Percentiles rank a stretch among this genome's conserved stretches.
Conservation (phyloP, 768 basidiomycete species). For the Kwoniella bestiolae region DNA sequence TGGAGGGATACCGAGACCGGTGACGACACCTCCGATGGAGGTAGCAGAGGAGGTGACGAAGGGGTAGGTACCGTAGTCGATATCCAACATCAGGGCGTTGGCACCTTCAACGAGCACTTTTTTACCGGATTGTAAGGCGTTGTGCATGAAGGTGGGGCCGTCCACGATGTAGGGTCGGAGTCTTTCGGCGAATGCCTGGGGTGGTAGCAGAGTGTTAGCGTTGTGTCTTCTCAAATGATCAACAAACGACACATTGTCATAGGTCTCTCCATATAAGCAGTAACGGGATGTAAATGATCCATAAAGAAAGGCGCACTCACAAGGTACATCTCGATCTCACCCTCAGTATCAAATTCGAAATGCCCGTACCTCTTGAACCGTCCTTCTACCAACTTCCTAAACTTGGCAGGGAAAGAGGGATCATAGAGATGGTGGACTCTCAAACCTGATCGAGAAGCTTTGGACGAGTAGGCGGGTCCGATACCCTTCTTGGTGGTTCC, state of each 20-base stretch:
- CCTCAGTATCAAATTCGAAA: conserved; percentile 98
- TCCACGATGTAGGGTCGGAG: conserved; percentile 87
- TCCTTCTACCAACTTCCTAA: conserved; percentile 93
- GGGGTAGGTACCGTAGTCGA: conserved; percentile 98
- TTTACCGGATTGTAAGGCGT: conserved; percentile 75
- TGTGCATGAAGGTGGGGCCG: conserved; percentile 81
- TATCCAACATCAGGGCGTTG: conserved; percentile 96
- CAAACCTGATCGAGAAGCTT: conserved; percentile 93
- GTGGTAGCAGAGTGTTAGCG: background rate
- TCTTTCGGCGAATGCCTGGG: conserved; percentile 77
- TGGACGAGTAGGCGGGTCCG: conserved; percentile 96
- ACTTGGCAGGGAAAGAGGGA: conserved; percentile 82
- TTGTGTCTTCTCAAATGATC: too few relatives aligned
- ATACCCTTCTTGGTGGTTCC: conserved; percentile 98
- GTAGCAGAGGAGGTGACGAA: conserved; percentile 96
- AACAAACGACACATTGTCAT: too few relatives aligned
- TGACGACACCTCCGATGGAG: conserved; percentile 91
- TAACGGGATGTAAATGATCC: too few relatives aligned
- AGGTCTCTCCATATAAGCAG: too few relatives aligned
- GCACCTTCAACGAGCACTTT: conserved; percentile 92
- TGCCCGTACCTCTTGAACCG: conserved; percentile 96
- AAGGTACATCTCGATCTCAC: conserved; percentile 91
- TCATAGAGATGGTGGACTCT: conserved; percentile 97
- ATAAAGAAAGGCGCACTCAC: conserved; percentile 61
- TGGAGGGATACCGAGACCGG: conserved; percentile 95